A percentile compares a stretch with the other conserved stretches of the same genome.
These are phyloP conservation scores for Diplocarpon rosae DNA, from an alignment of 2,329 filamentous ascomycete genomes.

Conservation along the genomic window DNA sequence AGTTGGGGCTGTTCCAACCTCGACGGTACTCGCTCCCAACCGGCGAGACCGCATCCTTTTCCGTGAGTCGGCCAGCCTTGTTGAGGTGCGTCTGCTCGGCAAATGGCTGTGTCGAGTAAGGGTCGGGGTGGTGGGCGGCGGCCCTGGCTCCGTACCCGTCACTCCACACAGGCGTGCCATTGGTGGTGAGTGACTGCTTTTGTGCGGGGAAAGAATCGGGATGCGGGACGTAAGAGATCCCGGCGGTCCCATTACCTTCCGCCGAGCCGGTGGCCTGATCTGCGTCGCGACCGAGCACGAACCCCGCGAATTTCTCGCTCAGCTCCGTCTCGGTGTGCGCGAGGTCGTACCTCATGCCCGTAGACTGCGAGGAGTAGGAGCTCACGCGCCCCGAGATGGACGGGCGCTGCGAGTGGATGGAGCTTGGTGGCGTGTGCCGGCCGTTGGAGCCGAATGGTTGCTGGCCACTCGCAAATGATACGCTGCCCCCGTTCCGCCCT, in stretches of 20 bases:
- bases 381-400: slow-evolving; percentile 34
- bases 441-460: slow-evolving; percentile 23
- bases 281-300: slow-evolving; percentile 19
- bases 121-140: slow-evolving; percentile 15
- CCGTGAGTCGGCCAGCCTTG: slow-evolving; percentile 18
- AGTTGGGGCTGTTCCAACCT: slow-evolving; percentile 25
- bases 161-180: slow-evolving; percentile 22
- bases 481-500: slow-evolving; percentile 23
- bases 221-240: slow-evolving; percentile 20
- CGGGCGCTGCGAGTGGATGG: slow-evolving; percentile 37
- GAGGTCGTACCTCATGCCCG: slow-evolving; percentile 27
- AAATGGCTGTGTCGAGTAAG: slow-evolving; percentile 22
- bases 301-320: slow-evolving; percentile 21
- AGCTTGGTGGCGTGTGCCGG: slow-evolving; percentile 33
- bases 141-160: slow-evolving; percentile 21
- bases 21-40: slow-evolving; percentile 26
- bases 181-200: slow-evolving; percentile 16
- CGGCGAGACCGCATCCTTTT: slow-evolving; percentile 23
- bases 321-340: slow-evolving; percentile 21
- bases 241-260: slow-evolving; percentile 15
- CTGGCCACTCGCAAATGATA: slow-evolving; percentile 17
- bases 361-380: slow-evolving; percentile 38
- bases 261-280: slow-evolving; percentile 7
- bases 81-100: slow-evolving; percentile 24
- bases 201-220: slow-evolving; percentile 13